A percentile compares a stretch with the other conserved stretches of the same genome.
Conservation (phyloP, 2,329 filamentous ascomycete species). For the Emergomyces africanus region DNA sequence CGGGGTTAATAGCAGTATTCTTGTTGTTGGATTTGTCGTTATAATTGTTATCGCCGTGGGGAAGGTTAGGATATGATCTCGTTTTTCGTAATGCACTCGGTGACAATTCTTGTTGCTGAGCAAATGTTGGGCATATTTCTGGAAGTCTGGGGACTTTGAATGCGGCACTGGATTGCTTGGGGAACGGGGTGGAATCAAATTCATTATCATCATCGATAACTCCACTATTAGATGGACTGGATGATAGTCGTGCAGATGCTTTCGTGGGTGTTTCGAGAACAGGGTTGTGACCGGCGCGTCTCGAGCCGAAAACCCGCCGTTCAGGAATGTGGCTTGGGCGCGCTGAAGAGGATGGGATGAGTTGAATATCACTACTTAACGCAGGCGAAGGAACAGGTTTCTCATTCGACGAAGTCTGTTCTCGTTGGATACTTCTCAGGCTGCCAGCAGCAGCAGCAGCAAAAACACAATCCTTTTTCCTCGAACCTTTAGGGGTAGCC, state of each 20-base stretch:
- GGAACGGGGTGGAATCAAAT: not conserved
- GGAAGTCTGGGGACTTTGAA: conserved; percentile 1
- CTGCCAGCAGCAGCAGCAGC: conserved; percentile 7
- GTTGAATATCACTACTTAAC: conserved; percentile 18
- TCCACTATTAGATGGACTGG: not conserved
- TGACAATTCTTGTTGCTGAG: not conserved
- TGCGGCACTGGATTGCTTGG: not conserved
- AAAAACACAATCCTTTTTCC: conserved; percentile 9
- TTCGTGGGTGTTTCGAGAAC: conserved; percentile 29
- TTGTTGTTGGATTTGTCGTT: conserved; percentile 2
- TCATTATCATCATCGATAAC: not conserved
- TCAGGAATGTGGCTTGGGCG: conserved; percentile 19
- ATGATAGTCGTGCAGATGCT: not conserved
- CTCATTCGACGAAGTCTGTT: conserved; percentile 18
- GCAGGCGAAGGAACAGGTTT: conserved; percentile 17
- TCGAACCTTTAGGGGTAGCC: conserved; percentile 29
- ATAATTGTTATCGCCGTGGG: not conserved
- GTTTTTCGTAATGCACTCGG: conserved; percentile 5
- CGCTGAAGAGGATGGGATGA: conserved; percentile 21
- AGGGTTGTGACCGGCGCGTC: not conserved
- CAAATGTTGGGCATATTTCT: not conserved
- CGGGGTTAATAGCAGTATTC: conserved; percentile 5
- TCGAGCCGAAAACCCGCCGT: conserved; percentile 11
- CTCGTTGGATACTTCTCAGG: conserved; percentile 18
- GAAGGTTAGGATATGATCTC: conserved; percentile 9